Percentiles rank a stretch among this genome's conserved stretches.
phyloP scores from a whole-genome alignment of 2,329 filamentous ascomycete genomes.

The Aspergillus quadricinctus region DNA sequence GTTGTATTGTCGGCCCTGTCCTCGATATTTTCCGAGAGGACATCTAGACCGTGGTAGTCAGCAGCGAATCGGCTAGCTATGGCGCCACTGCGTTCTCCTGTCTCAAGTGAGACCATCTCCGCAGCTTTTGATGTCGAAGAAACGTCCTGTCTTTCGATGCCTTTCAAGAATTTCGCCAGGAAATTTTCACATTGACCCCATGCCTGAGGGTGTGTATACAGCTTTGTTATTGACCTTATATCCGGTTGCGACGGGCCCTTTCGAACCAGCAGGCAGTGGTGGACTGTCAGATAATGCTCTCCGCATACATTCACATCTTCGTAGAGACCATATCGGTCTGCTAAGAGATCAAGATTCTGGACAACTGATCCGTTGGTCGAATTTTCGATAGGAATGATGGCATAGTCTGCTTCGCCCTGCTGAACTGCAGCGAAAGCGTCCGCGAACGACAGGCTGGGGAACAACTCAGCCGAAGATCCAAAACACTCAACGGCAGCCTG shows the following conservation, averaged over 20 bases:
- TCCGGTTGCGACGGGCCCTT: slow-evolving; percentile 22
- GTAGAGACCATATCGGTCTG: slow-evolving; percentile 64
- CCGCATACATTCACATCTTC: slow-evolving; percentile 70
- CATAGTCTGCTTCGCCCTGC: slow-evolving; percentile 58
- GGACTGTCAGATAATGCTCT: slow-evolving; percentile 81
- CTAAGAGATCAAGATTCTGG: slow-evolving; percentile 83
- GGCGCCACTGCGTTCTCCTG: slow-evolving; percentile 62
- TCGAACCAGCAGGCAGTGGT: slow-evolving; percentile 72
- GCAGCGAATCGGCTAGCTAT: slow-evolving; percentile 75
- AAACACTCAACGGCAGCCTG: slow-evolving; percentile 55
- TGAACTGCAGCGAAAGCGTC: slow-evolving; percentile 81
- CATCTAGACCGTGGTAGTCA: slow-evolving; percentile 60
- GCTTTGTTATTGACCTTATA: slow-evolving; percentile 61
- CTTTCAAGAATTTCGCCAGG: slow-evolving; percentile 64
- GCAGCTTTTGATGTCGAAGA: slow-evolving; percentile 83
- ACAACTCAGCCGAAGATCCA: slow-evolving; percentile 28
- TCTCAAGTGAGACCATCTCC: slow-evolving; percentile 61
- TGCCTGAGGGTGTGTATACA: slow-evolving; percentile 94
- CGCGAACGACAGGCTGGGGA: slow-evolving; percentile 35
- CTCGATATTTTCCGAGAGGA: slow-evolving; percentile 55
- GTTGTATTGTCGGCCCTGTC: slow-evolving; percentile 46
- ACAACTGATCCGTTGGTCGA: slow-evolving; percentile 90
- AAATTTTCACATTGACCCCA: slow-evolving; percentile 86
- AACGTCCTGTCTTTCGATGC: slow-evolving; percentile 75
- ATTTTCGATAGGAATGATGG: slow-evolving; percentile 93